Evolutionary conservation across 2,329 filamentous ascomycete genomes (phyloP), one percentile per base, ranked within the genome.

Genomic region (Aureobasidium sp.): DNA sequence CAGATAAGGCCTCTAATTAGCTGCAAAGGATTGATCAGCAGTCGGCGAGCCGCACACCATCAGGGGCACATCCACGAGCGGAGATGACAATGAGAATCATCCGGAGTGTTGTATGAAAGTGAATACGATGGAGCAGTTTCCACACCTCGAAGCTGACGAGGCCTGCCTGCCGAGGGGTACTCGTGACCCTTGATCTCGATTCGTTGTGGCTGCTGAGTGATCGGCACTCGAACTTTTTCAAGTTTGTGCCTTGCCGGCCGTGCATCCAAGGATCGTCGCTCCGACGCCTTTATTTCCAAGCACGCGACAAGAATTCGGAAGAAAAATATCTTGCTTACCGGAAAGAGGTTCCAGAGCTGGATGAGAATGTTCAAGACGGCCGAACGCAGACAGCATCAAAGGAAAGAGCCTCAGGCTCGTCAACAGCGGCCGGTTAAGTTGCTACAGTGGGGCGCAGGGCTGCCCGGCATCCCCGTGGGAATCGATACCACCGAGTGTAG

Each of bases 141-240:
- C 31, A n/a, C 33, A 29, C 15, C 24, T 39, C 8, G 4, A 15
- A 61, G 60, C 60, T 61, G 39, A 61, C 60, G 50, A 61, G 50
- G 45, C 57, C 57, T 50, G 56, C 56, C 40, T 40, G 42, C 52
- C 52, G 31, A 47, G 29, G 2, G 4, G 19, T 19, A 44, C 54
- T 59, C 54, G 54, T 59, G 54, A 59, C 54, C 31, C 42, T 59
- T 27, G 39, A 58, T 58, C 54, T 58, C 42, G 54, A 58, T 58
- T 48, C 14, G 27, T 24, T 22, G 52, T 56, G 35, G 52, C 24
- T 44, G 37, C 29, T 29, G 1, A 48, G 7, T 48, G 54, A 58
- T 58, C 54, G 54, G 33, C 54, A 58, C 29, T 37, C 54, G 54
- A 47, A 48, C 31, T 58, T 58, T 58, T 47, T 48, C 42, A 48